Evolutionary conservation across 1,284 basidiomycete genomes (phyloP).

Genomic region (Trichosporon inkin): DNA sequence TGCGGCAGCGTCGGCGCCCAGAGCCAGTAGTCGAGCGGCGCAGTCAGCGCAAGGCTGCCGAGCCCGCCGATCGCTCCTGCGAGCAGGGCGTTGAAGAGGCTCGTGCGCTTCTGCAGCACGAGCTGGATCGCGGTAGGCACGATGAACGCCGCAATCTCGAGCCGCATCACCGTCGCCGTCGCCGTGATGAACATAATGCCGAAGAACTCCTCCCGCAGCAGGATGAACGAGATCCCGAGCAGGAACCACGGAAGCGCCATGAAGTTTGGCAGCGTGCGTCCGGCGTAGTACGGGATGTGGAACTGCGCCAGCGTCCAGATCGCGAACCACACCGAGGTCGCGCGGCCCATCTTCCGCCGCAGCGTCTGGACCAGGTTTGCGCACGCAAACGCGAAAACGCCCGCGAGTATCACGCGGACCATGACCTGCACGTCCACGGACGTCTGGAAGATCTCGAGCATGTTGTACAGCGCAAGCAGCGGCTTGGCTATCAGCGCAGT

Average conservation of each 20-base stretch:
- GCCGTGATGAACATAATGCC: constrained; percentile 59
- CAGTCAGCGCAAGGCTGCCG: constrained; percentile 60
- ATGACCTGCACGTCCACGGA: constrained; percentile 60
- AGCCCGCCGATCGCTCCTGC: constrained; percentile 59
- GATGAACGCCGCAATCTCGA: constrained; percentile 71
- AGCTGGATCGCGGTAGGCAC: constrained; percentile 61
- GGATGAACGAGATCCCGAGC: constrained; percentile 27
- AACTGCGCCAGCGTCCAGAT: constrained; percentile 76
- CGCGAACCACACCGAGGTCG: constrained; percentile 60
- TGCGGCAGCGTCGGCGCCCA: constrained; percentile 57
- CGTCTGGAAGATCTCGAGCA: not conserved
- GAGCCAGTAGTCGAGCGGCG: constrained; percentile 76
- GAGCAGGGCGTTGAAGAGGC: constrained; percentile 54
- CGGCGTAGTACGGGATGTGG: constrained; percentile 88
- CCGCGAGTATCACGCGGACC: constrained; percentile 70
- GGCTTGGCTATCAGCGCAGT: not conserved
- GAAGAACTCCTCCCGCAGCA: constrained; percentile 23
- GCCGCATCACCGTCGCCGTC: constrained; percentile 68
- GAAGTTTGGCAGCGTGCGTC: constrained; percentile 91
- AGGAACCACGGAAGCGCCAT: constrained; percentile 63
- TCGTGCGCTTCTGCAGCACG: constrained; percentile 54
- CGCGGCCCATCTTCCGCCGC: constrained; percentile 60
- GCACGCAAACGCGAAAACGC: constrained; percentile 63
- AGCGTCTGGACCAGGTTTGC: constrained; percentile 63
- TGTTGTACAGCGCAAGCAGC: constrained; percentile 4